These are phyloP conservation scores for Calonectria fujianensis DNA, from an alignment of 2,329 filamentous ascomycete genomes.

Conservation along the genomic window DNA sequence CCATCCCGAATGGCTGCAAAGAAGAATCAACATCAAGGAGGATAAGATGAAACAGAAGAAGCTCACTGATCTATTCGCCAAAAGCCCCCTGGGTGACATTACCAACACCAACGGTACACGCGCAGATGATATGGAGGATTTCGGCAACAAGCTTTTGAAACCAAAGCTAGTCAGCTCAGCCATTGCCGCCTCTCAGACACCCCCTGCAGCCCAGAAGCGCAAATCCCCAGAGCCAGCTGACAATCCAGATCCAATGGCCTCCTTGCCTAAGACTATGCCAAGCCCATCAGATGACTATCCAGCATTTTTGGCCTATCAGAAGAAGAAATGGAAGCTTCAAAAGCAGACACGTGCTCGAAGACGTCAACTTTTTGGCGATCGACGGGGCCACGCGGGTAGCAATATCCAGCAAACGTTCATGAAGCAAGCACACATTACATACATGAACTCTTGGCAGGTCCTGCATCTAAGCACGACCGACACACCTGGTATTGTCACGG, in stretches of 20 bases:
- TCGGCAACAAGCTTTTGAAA: conserved; percentile 80
- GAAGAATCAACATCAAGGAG: conserved; percentile 94
- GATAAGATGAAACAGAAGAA: conserved; percentile 99
- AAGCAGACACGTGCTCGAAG: conserved; percentile 90
- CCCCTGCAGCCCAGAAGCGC: conserved; percentile 76
- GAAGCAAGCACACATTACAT: conserved; percentile 92
- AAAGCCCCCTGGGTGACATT: conserved; percentile 84
- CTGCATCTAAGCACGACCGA: conserved; percentile 90
- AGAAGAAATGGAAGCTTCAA: conserved; percentile 99
- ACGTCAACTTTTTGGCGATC: conserved; percentile 94
- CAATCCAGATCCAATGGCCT: conserved; percentile 85
- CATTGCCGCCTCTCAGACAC: conserved; percentile 74
- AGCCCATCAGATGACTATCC: conserved; percentile 89
- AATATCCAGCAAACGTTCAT: conserved; percentile 85
- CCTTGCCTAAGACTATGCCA: conserved; percentile 89
- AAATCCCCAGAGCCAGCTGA: conserved; percentile 83
- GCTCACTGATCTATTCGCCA: conserved; percentile 87
- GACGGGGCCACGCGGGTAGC: conserved; percentile 69
- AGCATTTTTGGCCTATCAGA: conserved; percentile 94
- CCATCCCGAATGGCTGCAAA: conserved; percentile 97
- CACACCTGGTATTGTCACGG: conserved; percentile 88
- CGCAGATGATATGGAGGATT: conserved; percentile 86
- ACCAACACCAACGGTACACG: conserved; percentile 76
- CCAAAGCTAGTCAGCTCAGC: conserved; percentile 74
- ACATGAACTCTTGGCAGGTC: conserved; percentile 95